Evolutionary conservation across 2,329 filamentous ascomycete species (phyloP).

Genomic region (Tolypocladium tropicale): DNA sequence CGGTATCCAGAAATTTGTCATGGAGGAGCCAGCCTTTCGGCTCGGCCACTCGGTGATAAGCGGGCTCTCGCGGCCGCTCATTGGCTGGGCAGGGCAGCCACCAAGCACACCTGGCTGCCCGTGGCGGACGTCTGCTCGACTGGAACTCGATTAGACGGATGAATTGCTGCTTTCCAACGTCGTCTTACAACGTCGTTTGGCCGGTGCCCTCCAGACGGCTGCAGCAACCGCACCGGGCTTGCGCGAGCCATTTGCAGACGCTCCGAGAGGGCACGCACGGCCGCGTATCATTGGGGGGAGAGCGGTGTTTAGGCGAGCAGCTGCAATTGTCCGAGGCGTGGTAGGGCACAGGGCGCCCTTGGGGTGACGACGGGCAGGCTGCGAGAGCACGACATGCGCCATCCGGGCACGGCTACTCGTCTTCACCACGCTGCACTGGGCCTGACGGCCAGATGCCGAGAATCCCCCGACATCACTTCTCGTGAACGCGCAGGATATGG

Average conservation of each 20-base stretch:
- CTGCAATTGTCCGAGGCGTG: background rate
- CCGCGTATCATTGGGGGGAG: background rate
- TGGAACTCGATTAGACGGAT: too few relatives aligned
- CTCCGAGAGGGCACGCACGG: background rate
- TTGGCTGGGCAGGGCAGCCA: constrained; percentile 16
- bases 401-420: background rate
- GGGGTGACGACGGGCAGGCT: background rate
- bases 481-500: background rate
- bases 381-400: background rate
- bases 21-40: constrained; percentile 13
- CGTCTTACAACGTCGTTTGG: background rate
- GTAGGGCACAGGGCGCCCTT: background rate
- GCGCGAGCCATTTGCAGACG: background rate
- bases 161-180: too few relatives aligned
- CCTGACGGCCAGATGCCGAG: background rate
- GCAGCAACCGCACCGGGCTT: background rate
- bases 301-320: background rate
- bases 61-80: constrained; percentile 11
- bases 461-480: background rate
- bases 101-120: background rate
- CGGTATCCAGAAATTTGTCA: constrained; percentile 23
- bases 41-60: constrained; percentile 27
- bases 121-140: background rate
- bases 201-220: background rate
- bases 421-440: background rate